Percentiles rank a stretch among this genome's conserved stretches.
phyloP scores from a whole-genome alignment of 2,329 filamentous ascomycete species.

The Monilinia fructicola region DNA sequence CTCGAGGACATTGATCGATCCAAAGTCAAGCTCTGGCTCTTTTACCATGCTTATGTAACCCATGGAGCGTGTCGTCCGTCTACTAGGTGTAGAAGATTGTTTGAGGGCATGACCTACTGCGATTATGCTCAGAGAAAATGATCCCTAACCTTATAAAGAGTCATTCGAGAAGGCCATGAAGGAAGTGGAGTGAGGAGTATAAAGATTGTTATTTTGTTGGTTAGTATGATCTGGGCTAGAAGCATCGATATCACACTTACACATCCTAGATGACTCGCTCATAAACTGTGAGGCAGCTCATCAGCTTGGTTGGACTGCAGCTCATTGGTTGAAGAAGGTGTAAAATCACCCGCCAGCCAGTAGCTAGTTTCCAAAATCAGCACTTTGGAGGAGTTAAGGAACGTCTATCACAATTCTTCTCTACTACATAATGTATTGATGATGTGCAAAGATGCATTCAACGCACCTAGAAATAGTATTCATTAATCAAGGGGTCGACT shows the following conservation, averaged over 20 bases:
- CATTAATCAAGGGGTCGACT: neutral
- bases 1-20: conserved; percentile 78
- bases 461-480: conserved; percentile 7
- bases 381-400: conserved; percentile 71
- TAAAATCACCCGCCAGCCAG: conserved; percentile 61
- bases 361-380: conserved; percentile 76
- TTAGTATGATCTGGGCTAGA: conserved; percentile 48
- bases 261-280: conserved; percentile 72
- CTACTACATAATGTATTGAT: conserved; percentile 42
- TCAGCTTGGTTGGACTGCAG: conserved; percentile 80
- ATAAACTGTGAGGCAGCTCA: conserved; percentile 77
- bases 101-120: conserved; percentile 93
- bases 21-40: conserved; percentile 88
- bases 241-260: conserved; percentile 19
- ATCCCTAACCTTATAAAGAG: conserved; percentile 77
- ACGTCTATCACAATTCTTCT: conserved; percentile 83
- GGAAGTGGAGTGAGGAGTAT: conserved; percentile 65
- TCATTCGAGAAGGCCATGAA: conserved; percentile 90
- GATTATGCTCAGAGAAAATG: conserved; percentile 75
- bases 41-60: conserved; percentile 93
- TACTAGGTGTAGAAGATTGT: conserved; percentile 84
- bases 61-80: conserved; percentile 80
- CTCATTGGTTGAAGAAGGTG: conserved; percentile 79
- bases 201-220: conserved; percentile 90
- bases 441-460: conserved; percentile 1